Conservation (phyloP, 2,329 filamentous ascomycete genomes). For the Didymosphaeria variabile region DNA sequence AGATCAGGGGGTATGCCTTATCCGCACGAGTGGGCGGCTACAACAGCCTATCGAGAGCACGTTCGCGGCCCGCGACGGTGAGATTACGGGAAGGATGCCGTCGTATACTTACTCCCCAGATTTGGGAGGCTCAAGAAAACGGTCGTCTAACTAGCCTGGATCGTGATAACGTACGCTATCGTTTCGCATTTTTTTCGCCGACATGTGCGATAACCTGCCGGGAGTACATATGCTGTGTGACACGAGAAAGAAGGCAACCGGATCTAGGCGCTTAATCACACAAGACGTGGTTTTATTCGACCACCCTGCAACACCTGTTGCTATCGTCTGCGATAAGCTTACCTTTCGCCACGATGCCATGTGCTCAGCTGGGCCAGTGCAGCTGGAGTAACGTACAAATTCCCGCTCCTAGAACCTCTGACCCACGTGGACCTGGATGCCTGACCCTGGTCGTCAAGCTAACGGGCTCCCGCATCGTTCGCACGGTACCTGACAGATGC, state of each 20-base stretch:
- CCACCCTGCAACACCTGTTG: background rate
- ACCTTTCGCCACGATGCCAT: background rate
- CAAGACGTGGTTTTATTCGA: background rate
- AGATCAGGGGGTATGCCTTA: background rate
- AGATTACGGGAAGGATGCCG: slow-evolving; percentile 1
- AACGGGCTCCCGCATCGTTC: background rate
- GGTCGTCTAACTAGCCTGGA: background rate
- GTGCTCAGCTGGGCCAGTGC: background rate
- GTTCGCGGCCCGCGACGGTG: background rate
- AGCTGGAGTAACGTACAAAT: background rate
- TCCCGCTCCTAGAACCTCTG: background rate
- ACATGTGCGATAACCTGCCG: background rate
- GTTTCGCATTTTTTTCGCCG: background rate
- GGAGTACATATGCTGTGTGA: background rate
- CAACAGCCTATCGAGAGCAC: background rate
- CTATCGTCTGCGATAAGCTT: background rate
- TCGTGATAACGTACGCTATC: background rate
- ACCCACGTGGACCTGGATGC: background rate
- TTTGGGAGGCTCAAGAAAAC: background rate
- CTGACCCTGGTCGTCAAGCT: background rate
- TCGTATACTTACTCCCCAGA: background rate
- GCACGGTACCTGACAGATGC: background rate
- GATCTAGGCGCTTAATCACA: background rate
- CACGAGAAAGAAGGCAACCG: background rate
- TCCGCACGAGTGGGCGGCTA: background rate